Conservation (phyloP, 441 rosid species). For the Erodium moschatum region DNA sequence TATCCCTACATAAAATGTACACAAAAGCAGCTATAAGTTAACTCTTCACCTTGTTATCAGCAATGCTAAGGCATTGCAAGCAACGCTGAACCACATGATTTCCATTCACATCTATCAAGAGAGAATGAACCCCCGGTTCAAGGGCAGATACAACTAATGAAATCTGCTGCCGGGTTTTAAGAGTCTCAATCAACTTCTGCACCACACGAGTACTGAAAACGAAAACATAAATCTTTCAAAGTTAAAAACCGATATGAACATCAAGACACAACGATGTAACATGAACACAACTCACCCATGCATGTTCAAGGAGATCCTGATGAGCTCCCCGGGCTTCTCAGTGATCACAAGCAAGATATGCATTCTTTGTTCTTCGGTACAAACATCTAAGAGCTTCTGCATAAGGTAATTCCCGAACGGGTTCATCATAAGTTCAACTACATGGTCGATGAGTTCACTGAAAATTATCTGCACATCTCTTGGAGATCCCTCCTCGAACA, state of each 20-base stretch:
- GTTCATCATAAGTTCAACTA: slow-evolving; percentile 47
- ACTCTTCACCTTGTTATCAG: slow-evolving; percentile 30
- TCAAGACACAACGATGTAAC: background rate
- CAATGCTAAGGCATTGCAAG: slow-evolving; percentile 34
- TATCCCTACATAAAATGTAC: no score
- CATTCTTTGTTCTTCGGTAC: slow-evolving; percentile 42
- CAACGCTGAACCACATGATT: slow-evolving; percentile 54
- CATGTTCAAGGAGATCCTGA: slow-evolving; percentile 35
- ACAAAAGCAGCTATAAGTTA: background rate
- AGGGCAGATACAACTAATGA: slow-evolving; percentile 36
- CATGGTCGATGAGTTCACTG: slow-evolving; percentile 41
- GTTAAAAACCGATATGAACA: background rate
- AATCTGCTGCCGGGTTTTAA: slow-evolving; percentile 37
- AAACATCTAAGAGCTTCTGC: slow-evolving; percentile 48
- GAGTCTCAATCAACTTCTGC: slow-evolving; percentile 42
- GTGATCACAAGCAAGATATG: slow-evolving; percentile 38
- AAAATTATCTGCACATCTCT: slow-evolving; percentile 35
- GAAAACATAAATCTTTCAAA: slow-evolving; percentile 3
- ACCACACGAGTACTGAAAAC: slow-evolving; percentile 43
- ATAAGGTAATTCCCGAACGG: slow-evolving; percentile 56
- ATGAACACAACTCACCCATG: slow-evolving; percentile 34
- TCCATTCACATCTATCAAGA: slow-evolving; percentile 42
- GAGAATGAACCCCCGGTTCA: slow-evolving; percentile 35
- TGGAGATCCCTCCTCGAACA: slow-evolving; percentile 35
- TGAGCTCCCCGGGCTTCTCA: slow-evolving; percentile 32